A percentile compares a stretch with the other conserved stretches of the same genome.
phyloP scores from a whole-genome alignment of 2,329 filamentous ascomycete species.

The Cladosporium cucumerinum region DNA sequence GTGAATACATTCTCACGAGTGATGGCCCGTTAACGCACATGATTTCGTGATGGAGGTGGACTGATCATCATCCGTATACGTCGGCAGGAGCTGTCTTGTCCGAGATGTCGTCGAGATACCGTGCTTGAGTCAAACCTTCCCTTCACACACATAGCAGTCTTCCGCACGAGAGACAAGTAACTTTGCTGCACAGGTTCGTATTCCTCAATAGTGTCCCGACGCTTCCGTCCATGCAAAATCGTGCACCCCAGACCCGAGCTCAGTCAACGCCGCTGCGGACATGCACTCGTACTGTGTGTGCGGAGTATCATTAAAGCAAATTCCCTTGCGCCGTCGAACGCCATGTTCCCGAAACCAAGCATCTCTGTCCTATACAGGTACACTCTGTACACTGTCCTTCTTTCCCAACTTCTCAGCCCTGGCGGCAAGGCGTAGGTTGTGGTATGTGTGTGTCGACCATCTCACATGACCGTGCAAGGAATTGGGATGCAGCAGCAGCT shows the following conservation, averaged over 20 bases:
- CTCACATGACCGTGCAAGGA: slow-evolving; percentile 27
- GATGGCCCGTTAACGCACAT: neutral
- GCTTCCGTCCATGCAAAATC: neutral
- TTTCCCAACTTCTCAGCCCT: neutral
- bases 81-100: neutral
- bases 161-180: neutral
- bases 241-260: neutral
- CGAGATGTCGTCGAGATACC: neutral
- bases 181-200: neutral
- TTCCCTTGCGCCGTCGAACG: neutral
- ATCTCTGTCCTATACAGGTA: neutral
- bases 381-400: neutral
- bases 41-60: neutral
- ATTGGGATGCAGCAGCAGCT: slow-evolving; percentile 26
- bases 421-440: neutral
- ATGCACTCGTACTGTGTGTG: slow-evolving; percentile 1
- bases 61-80: neutral
- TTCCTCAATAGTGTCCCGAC: neutral
- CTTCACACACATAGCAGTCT: neutral
- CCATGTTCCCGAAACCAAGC: neutral
- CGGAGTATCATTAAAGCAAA: slow-evolving; percentile 1
- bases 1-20: neutral
- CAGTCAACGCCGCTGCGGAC: neutral
- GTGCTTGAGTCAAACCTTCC: neutral
- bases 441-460: neutral